A percentile compares a stretch with the other conserved stretches of the same genome.
These are phyloP conservation scores for Myxozyma geophila DNA, from an alignment of 805 yeast genomes.

Conservation along the genomic window DNA sequence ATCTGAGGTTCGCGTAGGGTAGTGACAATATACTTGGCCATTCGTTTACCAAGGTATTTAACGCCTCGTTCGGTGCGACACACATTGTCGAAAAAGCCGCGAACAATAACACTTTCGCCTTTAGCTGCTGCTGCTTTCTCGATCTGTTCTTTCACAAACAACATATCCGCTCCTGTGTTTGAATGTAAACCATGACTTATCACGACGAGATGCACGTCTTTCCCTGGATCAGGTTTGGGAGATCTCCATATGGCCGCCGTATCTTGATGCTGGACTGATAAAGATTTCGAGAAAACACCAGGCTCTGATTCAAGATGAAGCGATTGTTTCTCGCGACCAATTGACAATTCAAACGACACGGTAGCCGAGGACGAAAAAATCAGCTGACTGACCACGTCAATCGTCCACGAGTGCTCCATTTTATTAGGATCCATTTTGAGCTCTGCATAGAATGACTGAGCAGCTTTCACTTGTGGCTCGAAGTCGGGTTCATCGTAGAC, in stretches of 20 bases:
- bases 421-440: conserved; percentile 52
- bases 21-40: conserved; percentile 68
- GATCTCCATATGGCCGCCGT: conserved; percentile 77
- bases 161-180: conserved; percentile 87
- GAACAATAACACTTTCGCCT: conserved; percentile 70
- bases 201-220: conserved; percentile 80
- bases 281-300: conserved; percentile 29
- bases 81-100: conserved; percentile 82
- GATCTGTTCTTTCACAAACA: conserved; percentile 79
- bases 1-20: conserved; percentile 48
- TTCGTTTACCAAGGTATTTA: conserved; percentile 76
- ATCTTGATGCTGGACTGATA: conserved; percentile 51
- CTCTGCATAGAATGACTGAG: conserved; percentile 64
- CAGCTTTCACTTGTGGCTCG: conserved; percentile 67
- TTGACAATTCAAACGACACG: conserved; percentile 66
- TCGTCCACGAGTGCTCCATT: conserved; percentile 66
- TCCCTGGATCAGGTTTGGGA: conserved; percentile 56
- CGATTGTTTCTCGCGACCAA: conserved; percentile 48
- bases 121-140: conserved; percentile 54
- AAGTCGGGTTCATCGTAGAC: conserved; percentile 45
- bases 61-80: conserved; percentile 91
- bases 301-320: conserved; percentile 35
- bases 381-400: conserved; percentile 81
- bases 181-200: conserved; percentile 93
- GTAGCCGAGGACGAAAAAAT: conserved; percentile 70